phyloP scores from a whole-genome alignment of 2,329 filamentous ascomycete species.

The Gremmenia infestans region DNA sequence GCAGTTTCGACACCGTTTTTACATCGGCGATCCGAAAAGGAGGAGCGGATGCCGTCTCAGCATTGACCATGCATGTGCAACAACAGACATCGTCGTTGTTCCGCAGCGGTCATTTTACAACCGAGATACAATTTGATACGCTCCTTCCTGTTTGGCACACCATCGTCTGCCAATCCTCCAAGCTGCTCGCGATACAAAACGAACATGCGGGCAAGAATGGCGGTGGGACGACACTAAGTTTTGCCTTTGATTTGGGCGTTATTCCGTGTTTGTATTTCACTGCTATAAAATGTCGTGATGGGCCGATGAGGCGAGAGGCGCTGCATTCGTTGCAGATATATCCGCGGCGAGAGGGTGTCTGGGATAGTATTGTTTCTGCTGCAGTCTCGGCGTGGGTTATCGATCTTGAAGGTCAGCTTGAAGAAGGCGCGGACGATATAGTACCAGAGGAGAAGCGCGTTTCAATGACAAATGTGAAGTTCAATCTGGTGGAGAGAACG shows the following conservation, averaged over 20 bases:
- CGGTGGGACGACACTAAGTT: background rate
- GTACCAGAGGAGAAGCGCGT: slow-evolving; percentile 18
- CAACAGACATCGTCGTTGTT: slow-evolving; percentile 11
- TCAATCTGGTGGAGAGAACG: slow-evolving; percentile 15
- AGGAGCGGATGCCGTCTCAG: slow-evolving; percentile 14
- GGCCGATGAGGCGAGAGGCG: background rate
- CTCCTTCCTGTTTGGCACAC: slow-evolving; percentile 14
- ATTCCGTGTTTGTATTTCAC: background rate
- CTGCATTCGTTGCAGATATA: background rate
- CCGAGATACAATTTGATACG: slow-evolving; percentile 15
- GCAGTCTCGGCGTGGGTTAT: background rate
- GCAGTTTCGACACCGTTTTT: slow-evolving; percentile 11
- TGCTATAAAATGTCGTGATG: background rate
- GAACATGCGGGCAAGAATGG: too few species aligned
- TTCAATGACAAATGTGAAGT: slow-evolving; percentile 15
- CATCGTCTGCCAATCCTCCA: slow-evolving; percentile 8
- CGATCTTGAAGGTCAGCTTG: background rate
- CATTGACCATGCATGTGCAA: slow-evolving; percentile 12
- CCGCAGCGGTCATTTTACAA: slow-evolving; percentile 13
- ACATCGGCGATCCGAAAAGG: background rate
- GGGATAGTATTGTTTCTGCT: background rate
- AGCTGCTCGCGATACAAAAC: slow-evolving; percentile 9
- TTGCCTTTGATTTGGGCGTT: background rate
- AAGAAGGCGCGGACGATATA: background rate
- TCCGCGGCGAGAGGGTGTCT: slow-evolving; percentile 1